Evolutionary conservation across 805 yeast species (phyloP).

Genomic region (Candida qinlingensis): DNA sequence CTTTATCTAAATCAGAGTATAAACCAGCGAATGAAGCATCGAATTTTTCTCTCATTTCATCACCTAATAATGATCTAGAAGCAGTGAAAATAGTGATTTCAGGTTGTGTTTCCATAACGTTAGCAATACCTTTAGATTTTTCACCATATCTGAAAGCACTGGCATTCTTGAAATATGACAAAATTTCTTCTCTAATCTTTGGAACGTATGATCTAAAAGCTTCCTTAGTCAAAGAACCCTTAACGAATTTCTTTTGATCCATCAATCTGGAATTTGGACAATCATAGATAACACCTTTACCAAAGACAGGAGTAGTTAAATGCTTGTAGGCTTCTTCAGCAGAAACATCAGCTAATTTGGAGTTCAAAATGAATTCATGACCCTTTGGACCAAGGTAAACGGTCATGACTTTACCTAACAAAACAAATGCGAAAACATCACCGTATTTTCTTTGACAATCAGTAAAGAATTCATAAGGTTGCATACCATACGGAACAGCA

Average conservation of each 20-base stretch:
- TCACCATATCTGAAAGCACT: constrained; percentile 40
- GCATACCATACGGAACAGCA: constrained; percentile 84
- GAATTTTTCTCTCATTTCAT: constrained; percentile 80
- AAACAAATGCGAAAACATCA: constrained; percentile 84
- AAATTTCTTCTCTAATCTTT: constrained; percentile 71
- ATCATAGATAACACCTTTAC: constrained; percentile 95
- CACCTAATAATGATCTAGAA: constrained; percentile 84
- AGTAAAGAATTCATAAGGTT: constrained; percentile 87
- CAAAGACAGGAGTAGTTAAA: constrained; percentile 98
- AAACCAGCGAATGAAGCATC: constrained; percentile 79
- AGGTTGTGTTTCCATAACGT: constrained; percentile 82
- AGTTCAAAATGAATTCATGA: constrained; percentile 91
- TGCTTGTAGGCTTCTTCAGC: constrained; percentile 97
- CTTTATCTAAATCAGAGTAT: constrained; percentile 90
- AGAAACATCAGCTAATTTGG: constrained; percentile 81
- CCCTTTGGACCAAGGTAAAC: constrained; percentile 97
- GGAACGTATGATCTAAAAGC: constrained; percentile 87
- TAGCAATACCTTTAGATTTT: constrained; percentile 43
- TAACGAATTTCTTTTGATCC: constrained; percentile 98
- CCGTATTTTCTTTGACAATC: constrained; percentile 79
- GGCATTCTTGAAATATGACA: constrained; percentile 55
- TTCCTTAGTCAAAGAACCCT: constrained; percentile 80
- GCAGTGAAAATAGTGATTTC: constrained; percentile 97
- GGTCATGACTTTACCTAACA: constrained; percentile 90
- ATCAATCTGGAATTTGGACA: constrained; percentile 89